Conservation (phyloP, 768 basidiomycete genomes). For the Rhodotorula graminis region DNA sequence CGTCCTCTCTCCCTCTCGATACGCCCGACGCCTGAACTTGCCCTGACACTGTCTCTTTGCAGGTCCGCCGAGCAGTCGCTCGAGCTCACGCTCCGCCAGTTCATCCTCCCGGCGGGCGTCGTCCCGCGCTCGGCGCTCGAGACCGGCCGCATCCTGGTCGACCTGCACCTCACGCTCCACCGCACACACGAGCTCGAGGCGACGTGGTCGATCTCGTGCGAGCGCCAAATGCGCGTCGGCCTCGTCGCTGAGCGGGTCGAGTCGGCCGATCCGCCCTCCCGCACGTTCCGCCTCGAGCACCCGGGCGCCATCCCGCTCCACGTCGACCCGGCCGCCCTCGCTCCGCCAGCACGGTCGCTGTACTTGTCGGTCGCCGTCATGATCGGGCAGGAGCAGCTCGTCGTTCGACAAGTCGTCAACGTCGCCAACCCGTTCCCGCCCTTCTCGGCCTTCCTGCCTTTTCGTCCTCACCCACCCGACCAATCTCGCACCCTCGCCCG, state of each 20-base stretch:
- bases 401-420: background rate
- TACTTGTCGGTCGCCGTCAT: background rate
- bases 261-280: background rate
- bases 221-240: background rate
- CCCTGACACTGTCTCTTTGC: background rate
- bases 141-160: background rate
- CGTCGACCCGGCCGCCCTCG: background rate
- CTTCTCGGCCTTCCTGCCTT: background rate
- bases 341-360: rapidly evolving
- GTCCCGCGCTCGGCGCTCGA: background rate
- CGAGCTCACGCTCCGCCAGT: background rate
- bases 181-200: background rate
- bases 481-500: background rate
- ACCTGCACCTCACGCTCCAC: background rate
- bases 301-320: background rate
- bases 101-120: background rate
- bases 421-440: background rate
- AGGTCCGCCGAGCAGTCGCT: background rate
- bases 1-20: background rate
- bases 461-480: background rate
- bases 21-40: no score
- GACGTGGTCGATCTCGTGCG: rapidly evolving
- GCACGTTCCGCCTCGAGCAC: background rate
- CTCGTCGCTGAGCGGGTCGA: background rate
- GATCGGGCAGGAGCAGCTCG: background rate